Base-by-base conservation (phyloP, 306 rosid species). In the Prunus salicina region DNA sequence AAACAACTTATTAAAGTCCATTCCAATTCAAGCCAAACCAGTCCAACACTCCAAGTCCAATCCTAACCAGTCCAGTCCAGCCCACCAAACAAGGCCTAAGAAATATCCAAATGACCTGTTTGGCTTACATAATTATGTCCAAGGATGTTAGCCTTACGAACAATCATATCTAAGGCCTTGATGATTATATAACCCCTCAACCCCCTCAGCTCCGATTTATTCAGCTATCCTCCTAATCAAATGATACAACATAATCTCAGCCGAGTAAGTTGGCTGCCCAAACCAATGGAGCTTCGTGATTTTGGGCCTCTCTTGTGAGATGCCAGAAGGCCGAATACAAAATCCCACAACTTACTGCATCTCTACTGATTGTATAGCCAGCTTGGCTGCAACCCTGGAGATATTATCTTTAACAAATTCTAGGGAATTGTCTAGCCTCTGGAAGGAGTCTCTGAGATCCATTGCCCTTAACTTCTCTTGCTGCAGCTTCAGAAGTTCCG, bases 281-380 rank as follows among this genome's bases (percentile, higher is more conserved):
- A 53, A 19, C 66, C 43, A 53, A 56, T 5, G 74, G 43, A 67
- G 16, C n/a, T 65, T 46, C 15, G 69, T 30, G n/a, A 25, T 64
- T 69, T 19, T 2, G 8, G 43, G 9, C 67, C 47, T 9, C 10
- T 7, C 5, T 4, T 65, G 65, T n/a, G 57, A 58, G 63, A 57
- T 8, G 14, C 3, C 8, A 0, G 3, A 51, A 65, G 12, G 27
- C 15, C 71, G 63, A 43, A 49, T 24, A 25, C 46, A 61, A 32
- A 68, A 49, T 45, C 75, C 19, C 22, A 58, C 25, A 34, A 27
- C 7, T 76, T 51, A 83, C 62, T 63, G 43, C 34, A 76, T 83
- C 77, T 73, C 86, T n/a, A 86, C 47, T 41, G 87, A 83, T 41
- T 86, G 89, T 78, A 86, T 78, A 68, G 89, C 84, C 1, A 83